Conservation (phyloP, 495 filamentous ascomycete species). For the Lasiosphaeria ovina region DNA sequence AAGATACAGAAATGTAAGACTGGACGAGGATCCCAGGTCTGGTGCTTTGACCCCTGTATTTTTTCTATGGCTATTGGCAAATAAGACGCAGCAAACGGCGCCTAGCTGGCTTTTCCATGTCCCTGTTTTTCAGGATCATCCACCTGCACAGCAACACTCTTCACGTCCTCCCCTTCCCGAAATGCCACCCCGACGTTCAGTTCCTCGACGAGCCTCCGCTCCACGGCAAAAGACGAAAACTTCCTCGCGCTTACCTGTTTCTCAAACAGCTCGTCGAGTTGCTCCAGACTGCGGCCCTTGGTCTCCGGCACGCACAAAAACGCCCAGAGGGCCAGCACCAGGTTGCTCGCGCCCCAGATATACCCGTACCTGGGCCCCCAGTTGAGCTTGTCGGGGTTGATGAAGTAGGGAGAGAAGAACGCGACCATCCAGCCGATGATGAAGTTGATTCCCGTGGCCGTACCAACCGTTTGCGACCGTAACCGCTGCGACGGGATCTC, state of each 20-base stretch:
- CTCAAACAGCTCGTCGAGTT: conserved; percentile 53
- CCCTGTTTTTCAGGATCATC: too few relatives aligned
- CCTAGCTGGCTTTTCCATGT: too few relatives aligned
- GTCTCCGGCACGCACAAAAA: conserved; percentile 49
- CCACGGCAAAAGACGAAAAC: conserved; percentile 29
- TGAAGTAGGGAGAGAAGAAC: conserved; percentile 50
- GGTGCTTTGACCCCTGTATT: too few relatives aligned
- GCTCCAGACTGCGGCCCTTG: conserved; percentile 56
- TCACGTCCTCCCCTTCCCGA: too few relatives aligned
- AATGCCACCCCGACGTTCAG: too few relatives aligned
- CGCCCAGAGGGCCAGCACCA: conserved; percentile 46
- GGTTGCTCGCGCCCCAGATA: conserved; percentile 49
- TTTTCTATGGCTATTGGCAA: too few relatives aligned
- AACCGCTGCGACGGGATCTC: conserved; percentile 50
- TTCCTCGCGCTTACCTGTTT: conserved; percentile 38
- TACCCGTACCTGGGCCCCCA: conserved; percentile 53
- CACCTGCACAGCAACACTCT: too few relatives aligned
- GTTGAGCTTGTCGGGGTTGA: conserved; percentile 47
- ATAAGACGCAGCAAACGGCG: too few relatives aligned
- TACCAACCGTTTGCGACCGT: conserved; percentile 51
- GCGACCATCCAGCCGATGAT: conserved; percentile 43
- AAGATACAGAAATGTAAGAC: too few relatives aligned
- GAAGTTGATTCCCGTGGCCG: conserved; percentile 47
- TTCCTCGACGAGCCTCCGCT: conserved; percentile 24
- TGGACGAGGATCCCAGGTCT: too few relatives aligned